A percentile compares a stretch with the other conserved stretches of the same genome.
Evolutionary conservation across 108 stramenopile genomes (phyloP).

Genomic region (Cyclotella kingstonii): DNA sequence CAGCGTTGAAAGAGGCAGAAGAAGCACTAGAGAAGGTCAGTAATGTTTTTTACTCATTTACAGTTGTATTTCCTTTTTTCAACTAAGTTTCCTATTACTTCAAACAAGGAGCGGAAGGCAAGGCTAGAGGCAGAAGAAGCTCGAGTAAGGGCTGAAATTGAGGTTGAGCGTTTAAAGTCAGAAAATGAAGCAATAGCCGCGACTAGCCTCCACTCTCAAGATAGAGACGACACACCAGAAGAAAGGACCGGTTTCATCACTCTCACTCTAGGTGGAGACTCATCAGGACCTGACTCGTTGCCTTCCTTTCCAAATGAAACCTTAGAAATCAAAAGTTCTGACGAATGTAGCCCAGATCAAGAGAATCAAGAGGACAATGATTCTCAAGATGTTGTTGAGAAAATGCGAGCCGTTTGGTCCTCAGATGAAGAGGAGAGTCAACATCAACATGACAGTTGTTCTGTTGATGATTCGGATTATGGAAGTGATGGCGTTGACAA

Average conservation of each 20-base stretch:
- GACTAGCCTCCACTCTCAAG: too few species aligned
- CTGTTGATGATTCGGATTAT: slow-evolving; percentile 14
- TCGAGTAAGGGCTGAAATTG: slow-evolving; percentile 22
- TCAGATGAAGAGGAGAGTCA: slow-evolving; percentile 17
- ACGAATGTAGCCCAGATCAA: too few species aligned
- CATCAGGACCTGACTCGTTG: too few species aligned
- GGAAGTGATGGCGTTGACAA: slow-evolving; percentile 1
- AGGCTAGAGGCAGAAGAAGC: slow-evolving; percentile 33
- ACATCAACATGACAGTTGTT: not conserved
- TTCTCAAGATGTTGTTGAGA: slow-evolving; percentile 11
- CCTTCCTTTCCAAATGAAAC: too few species aligned
- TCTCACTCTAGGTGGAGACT: too few species aligned
- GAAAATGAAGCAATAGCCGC: not conserved
- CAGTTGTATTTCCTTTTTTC: too few species aligned
- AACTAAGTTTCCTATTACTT: too few species aligned
- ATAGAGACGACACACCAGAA: too few species aligned
- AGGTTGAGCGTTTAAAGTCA: slow-evolving; percentile 14
- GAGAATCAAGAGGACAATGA: not conserved
- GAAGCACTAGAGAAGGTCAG: slow-evolving; percentile 35
- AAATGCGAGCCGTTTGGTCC: slow-evolving; percentile 17
- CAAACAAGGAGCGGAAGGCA: slow-evolving; percentile 21
- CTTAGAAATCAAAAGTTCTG: too few species aligned
- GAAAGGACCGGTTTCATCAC: too few species aligned
- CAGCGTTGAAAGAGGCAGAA: slow-evolving; percentile 38
- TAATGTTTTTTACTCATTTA: too few species aligned